Evolutionary conservation across 306 rosid genomes (phyloP), one percentile per base, ranked within the genome.

Genomic region (Abrus precatorius): DNA sequence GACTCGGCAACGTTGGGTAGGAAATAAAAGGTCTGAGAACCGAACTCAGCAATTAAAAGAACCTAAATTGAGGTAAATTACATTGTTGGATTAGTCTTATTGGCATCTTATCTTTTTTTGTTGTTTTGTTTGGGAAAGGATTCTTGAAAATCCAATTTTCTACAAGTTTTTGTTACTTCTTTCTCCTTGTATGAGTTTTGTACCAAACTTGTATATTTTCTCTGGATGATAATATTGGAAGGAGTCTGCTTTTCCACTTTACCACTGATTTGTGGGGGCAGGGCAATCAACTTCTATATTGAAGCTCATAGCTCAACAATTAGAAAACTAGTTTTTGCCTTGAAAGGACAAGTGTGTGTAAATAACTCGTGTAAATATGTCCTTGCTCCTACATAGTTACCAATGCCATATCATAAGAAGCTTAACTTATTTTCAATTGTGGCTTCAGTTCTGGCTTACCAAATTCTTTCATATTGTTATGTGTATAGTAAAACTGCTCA

Each of bases 1-100:
- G 74, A 91, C 89, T 71, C 85, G 98, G 82, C 98, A 90, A 74
- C 89, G 86, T 49, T 95, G 99, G 99, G 72, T 87, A 49, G 96
- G 98, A 84, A 89, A 87, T 56, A 89, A 87, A 69, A 90, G 66
- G 78, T n/a, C 88, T 0, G 89, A 85, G 83, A 87, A 64, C 48
- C 89, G 33, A 48, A 49, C 82, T 41, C 91, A 77, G 40, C 93
- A 87, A 84, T 79, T 68, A 77, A 92, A 69, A 79, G 99, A 93
- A 87, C 94, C 99, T 72, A 95, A 88, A 84, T 72, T 91, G 77
- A 91, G 91, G 99, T 95, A 69, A 61, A 66, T 81, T 85, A 57
- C 54, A 54, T 50, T 57, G 28, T 69, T 57, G 63, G 84, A 38
- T 40, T 48, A 64, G 33, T 80, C 44, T 38, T 65, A 68, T 72